Evolutionary conservation across 208 protist species (phyloP), one percentile per base, ranked within the genome.

Genomic region (Leptomonas seymouri): DNA sequence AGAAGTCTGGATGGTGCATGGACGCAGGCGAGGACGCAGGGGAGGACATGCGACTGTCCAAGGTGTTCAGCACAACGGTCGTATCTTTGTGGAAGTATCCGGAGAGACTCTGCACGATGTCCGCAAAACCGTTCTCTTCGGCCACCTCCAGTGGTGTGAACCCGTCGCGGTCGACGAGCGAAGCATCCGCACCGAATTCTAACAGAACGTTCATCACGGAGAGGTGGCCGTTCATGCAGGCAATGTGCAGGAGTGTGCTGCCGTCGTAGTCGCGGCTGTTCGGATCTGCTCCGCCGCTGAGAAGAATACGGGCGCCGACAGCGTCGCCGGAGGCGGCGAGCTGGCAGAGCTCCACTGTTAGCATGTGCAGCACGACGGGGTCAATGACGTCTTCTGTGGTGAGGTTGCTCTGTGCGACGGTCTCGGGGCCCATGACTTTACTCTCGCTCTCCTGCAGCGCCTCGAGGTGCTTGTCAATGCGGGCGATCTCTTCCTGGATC

Each of bases 241-340:
- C 91, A 41, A 96, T 89, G 70, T 96, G 91, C 25, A 96, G 82
- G 23, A 91, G 80, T 4, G 91, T 91, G 28, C 84, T 78, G 31
- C 77, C 82, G 63, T 96, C 79, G 74, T 96, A 96, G 63, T 96
- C 91, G 36, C 78, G 70, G 44, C 76, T 86, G 73, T 96, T 92
- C 18, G 86, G 82, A 56, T 96, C 83, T 2, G 80, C 86, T 15
- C 91, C 91, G 39, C 85, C 74, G 51, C 83, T 76, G 15, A 96
- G 73, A 21, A 96, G 76, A 49, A 89, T 85, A 20, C 81, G 83
- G 6, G 92, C 84, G 12, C 84, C 87, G 8, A 84, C 89, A 8
- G 76, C 78, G 64, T 91, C 87, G 11, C 87, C 89, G 0, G 78
- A 78, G 27, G 85, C 91, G 42, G 74, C 76, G 5, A 94, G 62